A percentile compares a stretch with the other conserved stretches of the same genome.
phyloP scores from a whole-genome alignment of 257 asterid species.

The Nicotiana attenuata region DNA sequence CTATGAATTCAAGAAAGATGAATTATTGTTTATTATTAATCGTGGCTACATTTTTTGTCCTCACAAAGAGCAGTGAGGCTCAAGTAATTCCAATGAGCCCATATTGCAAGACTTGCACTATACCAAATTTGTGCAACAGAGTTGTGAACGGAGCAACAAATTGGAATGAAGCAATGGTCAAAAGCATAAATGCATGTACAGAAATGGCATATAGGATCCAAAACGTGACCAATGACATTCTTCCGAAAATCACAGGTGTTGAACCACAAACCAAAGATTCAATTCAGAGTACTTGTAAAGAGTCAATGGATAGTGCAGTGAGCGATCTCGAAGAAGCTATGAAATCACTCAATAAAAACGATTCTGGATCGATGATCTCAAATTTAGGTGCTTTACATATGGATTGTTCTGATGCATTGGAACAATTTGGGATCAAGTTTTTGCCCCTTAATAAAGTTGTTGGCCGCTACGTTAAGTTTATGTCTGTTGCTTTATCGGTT shows the following conservation, averaged over 20 bases:
- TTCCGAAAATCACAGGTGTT: neutral
- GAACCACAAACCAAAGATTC: neutral
- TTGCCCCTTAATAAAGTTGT: neutral
- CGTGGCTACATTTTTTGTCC: neutral
- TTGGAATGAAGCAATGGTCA: conserved; percentile 18
- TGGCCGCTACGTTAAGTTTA: neutral
- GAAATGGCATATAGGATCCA: neutral
- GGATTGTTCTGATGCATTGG: conserved; percentile 22
- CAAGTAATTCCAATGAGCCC: neutral
- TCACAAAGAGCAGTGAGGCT: neutral
- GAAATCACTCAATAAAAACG: neutral
- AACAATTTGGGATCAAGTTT: conserved; percentile 4
- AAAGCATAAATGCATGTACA: neutral
- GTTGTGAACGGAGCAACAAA: conserved; percentile 18
- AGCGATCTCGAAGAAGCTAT: neutral
- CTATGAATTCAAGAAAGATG: neutral
- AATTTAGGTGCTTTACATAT: neutral
- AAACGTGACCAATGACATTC: neutral
- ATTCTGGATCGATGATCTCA: neutral
- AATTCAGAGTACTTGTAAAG: neutral
- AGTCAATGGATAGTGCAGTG: neutral
- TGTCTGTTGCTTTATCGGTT: conserved; percentile 17
- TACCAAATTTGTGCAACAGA: conserved; percentile 7
- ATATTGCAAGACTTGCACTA: conserved; percentile 5
- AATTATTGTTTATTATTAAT: neutral